Evolutionary conservation across 176 grass and related monocot genomes (phyloP).

Genomic region (Calamus simplicifolius): DNA sequence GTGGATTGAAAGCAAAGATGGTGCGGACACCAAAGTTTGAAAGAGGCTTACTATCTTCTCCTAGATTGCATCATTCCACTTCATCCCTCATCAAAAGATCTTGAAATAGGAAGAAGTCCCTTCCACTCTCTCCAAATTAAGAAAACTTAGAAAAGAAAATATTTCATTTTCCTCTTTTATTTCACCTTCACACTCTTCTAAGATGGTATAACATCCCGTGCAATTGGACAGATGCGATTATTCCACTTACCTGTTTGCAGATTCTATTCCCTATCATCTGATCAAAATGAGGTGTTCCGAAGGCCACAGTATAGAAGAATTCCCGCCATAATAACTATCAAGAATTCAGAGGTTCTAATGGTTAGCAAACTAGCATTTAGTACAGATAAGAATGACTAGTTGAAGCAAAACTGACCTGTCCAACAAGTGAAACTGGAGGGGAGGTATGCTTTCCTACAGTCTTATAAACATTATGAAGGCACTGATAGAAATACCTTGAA

Average conservation of each 20-base stretch:
- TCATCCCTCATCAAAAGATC: no score
- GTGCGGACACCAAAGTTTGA: no score
- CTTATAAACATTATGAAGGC: constrained; percentile 59
- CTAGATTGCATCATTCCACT: no score
- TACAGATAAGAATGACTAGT: constrained; percentile 5
- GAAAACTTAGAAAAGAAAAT: no score
- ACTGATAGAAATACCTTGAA: constrained; percentile 83
- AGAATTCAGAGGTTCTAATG: constrained; percentile 1
- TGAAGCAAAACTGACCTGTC: constrained; percentile 25
- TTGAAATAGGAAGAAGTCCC: no score
- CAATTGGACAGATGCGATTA: neutral
- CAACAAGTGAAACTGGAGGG: constrained; percentile 75
- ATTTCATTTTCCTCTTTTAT: no score
- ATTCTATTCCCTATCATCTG: constrained; percentile 77
- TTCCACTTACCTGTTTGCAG: constrained; percentile 55
- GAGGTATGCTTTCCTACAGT: constrained; percentile 55
- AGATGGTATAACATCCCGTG: neutral
- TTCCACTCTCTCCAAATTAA: no score
- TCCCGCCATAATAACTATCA: constrained; percentile 66
- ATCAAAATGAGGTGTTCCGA: constrained; percentile 79
- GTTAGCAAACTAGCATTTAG: neutral
- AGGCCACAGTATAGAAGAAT: constrained; percentile 84
- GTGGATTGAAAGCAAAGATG: no score
- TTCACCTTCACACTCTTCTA: neutral
- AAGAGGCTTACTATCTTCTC: no score